Conservation (phyloP, 345 rosid species). For the Brassica rapa region DNA sequence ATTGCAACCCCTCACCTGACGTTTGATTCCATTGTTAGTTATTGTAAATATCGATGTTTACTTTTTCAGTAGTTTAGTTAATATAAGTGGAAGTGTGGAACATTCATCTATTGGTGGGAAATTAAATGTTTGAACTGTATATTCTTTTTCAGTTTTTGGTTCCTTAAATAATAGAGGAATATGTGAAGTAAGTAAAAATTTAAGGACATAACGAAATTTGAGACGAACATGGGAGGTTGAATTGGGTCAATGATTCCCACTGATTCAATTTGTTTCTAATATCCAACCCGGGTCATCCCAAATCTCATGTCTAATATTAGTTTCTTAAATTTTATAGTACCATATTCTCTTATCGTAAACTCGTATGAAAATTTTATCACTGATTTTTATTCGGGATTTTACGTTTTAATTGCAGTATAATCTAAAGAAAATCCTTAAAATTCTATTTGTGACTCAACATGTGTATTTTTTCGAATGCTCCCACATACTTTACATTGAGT, state of each 20-base stretch:
- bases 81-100: background rate
- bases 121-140: background rate
- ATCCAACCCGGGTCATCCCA: background rate
- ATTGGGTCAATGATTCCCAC: background rate
- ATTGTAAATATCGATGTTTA: constrained; percentile 5
- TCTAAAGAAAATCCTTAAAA: background rate
- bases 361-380: background rate
- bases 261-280: background rate
- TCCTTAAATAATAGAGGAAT: background rate
- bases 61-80: background rate
- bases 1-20: constrained; percentile 18
- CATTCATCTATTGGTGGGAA: background rate
- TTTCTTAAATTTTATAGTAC: background rate
- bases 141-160: background rate
- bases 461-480: background rate
- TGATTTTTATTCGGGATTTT: background rate
- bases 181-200: background rate
- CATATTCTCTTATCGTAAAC: background rate
- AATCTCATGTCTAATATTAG: background rate
- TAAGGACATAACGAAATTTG: constrained; percentile 1
- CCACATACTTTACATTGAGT: background rate
- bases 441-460: background rate
- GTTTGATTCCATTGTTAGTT: constrained; percentile 31
- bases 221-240: background rate
- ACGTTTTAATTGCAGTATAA: background rate